Evolutionary conservation across 768 basidiomycete genomes (phyloP).

Genomic region (Leucocoprinus leucothites): DNA sequence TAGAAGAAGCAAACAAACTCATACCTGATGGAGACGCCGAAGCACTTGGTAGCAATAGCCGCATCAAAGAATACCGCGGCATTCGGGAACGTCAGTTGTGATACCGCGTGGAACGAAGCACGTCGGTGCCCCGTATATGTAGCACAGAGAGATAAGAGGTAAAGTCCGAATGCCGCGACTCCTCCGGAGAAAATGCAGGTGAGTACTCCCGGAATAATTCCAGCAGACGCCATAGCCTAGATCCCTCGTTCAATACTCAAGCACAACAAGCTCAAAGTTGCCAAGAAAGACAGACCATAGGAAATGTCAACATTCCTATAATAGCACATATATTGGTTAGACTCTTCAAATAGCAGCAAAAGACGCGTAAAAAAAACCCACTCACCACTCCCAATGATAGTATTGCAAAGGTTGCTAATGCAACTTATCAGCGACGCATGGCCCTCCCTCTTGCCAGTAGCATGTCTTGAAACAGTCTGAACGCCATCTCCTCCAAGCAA

Average conservation of each 20-base stretch:
- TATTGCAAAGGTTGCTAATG: conserved; percentile 82
- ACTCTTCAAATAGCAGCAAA: background rate
- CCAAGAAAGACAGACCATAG: conserved; percentile 50
- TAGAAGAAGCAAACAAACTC: conserved; percentile 15
- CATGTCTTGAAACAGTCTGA: conserved; percentile 16
- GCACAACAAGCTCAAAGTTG: background rate
- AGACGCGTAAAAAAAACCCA: conserved; percentile 16
- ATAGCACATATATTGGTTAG: background rate
- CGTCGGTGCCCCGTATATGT: conserved; percentile 68
- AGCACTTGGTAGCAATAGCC: conserved; percentile 95
- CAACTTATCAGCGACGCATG: conserved; percentile 67
- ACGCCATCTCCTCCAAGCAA: conserved; percentile 49
- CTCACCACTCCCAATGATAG: conserved; percentile 87
- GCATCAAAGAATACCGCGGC: conserved; percentile 89
- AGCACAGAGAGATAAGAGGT: conserved; percentile 84
- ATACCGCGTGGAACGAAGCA: conserved; percentile 80
- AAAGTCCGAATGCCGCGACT: conserved; percentile 81
- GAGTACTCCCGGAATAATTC: conserved; percentile 85
- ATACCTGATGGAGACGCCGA: conserved; percentile 91
- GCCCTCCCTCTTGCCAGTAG: conserved; percentile 44
- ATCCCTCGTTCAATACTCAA: conserved; percentile 4
- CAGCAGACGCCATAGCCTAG: conserved; percentile 88
- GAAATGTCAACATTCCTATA: conserved; percentile 86
- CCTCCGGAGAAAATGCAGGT: conserved; percentile 82
- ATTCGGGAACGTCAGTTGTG: conserved; percentile 84